Evolutionary conservation across 768 basidiomycete species (phyloP).

Genomic region (Podaxis carcinomalis): DNA sequence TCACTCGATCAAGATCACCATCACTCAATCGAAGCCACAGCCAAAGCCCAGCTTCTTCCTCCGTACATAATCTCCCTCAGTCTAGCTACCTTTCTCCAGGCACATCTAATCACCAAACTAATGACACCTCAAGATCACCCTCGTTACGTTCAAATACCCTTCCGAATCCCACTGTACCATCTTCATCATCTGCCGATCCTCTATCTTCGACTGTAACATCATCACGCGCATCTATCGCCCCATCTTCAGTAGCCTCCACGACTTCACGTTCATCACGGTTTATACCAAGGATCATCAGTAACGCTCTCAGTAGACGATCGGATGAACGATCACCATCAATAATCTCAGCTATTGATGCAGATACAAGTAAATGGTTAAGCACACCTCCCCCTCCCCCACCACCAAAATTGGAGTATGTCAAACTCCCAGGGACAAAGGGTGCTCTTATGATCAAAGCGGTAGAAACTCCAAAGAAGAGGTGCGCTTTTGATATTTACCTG

Average conservation of each 20-base stretch:
- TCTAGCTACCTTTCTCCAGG: slow-evolving; percentile 22
- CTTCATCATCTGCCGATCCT: slow-evolving; percentile 16
- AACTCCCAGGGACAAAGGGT: slow-evolving; percentile 87
- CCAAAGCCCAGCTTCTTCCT: slow-evolving; percentile 20
- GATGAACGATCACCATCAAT: slow-evolving; percentile 45
- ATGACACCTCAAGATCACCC: slow-evolving; percentile 32
- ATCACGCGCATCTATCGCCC: slow-evolving; percentile 17
- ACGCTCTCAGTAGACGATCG: slow-evolving; percentile 60
- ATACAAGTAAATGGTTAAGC: slow-evolving; percentile 27
- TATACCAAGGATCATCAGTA: slow-evolving; percentile 65
- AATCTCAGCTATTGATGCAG: slow-evolving; percentile 35
- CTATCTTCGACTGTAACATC: slow-evolving; percentile 20
- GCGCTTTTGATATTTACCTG: slow-evolving; percentile 11
- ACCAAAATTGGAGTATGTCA: slow-evolving; percentile 87
- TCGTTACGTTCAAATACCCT: slow-evolving; percentile 35
- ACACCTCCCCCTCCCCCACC: slow-evolving; percentile 34
- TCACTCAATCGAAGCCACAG: slow-evolving; percentile 16
- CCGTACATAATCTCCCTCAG: slow-evolving; percentile 12
- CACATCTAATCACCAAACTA: slow-evolving; percentile 20
- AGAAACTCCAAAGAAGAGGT: slow-evolving; percentile 90
- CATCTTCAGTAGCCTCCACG: slow-evolving; percentile 22
- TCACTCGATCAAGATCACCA: slow-evolving; percentile 6
- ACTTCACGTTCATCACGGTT: slow-evolving; percentile 55
- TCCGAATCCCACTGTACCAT: slow-evolving; percentile 13
- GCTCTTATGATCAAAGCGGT: slow-evolving; percentile 81